Base-by-base conservation (phyloP, 139 green algal species). In the Chlamydomonas incerta region DNA sequence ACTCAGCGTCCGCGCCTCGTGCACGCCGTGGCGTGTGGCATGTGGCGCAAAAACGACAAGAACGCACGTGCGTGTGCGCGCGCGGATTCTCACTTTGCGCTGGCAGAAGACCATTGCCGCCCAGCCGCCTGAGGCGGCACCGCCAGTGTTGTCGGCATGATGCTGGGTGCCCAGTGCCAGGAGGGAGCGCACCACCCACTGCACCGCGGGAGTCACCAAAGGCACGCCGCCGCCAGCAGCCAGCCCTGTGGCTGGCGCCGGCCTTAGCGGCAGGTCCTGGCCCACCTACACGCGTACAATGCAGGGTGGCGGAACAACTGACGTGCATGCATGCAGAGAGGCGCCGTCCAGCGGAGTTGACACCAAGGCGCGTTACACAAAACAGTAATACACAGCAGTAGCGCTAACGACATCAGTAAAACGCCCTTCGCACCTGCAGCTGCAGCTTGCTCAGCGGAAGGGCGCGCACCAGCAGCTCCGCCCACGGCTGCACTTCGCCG, bases 51-150 rank as follows among this genome's bases (percentile, higher is more conserved):
- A 68, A 68, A 2, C 1, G 20, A 11, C 65, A 11, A 71, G 65
- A n/a, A 4, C 14, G 6, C 20, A 4, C 28, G 8, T 37, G 63
- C 8, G 26, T 18, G 14, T 24, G 20, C 11, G 67, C 13, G 20
- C 18, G 11, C 52, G 18, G 33, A 23, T 11, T n/a, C 8, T 58
- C 72, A 80, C 72, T 67, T 85, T 85, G 50, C 80, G 66, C 15
- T 85, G 41, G 17, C 80, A 85, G 50, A 85, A 85, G 1, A 85
- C 50, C 21, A 85, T 85, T n/a, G 37, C 68, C 17, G 68, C 34
- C 79, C 79, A n/a, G 72, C 1, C 69, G 26, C 35, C 8, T 35
- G 37, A 8, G 29, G 11, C 66, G 66, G 6, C n/a, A n/a, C n/a
- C n/a, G n/a, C n/a, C n/a, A n/a, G n/a, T n/a, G n/a, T n/a, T n/a